These are phyloP conservation scores for Penicillium diatomitis DNA, from an alignment of 495 filamentous ascomycete genomes.

Conservation along the genomic window DNA sequence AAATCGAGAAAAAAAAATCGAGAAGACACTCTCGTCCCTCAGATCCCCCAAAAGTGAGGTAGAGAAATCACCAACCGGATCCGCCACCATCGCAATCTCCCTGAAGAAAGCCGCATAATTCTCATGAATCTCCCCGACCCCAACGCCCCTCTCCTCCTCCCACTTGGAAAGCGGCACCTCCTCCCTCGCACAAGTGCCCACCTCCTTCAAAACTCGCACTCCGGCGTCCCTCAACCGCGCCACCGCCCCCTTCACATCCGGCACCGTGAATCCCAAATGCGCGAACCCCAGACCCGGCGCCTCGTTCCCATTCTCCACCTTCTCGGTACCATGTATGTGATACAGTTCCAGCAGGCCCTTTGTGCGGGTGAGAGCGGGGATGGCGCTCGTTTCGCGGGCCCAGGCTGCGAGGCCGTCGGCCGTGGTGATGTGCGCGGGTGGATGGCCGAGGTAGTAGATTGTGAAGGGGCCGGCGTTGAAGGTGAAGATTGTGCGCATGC, in stretches of 20 bases:
- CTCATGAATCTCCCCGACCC: conserved; percentile 24
- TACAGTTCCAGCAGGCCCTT: conserved; percentile 28
- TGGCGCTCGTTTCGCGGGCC: conserved; percentile 17
- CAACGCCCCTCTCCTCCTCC: conserved; percentile 27
- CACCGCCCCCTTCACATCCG: conserved; percentile 23
- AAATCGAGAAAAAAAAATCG: not conserved
- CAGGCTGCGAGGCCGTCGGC: conserved; percentile 16
- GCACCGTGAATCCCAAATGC: conserved; percentile 33
- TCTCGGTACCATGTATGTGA: conserved; percentile 27
- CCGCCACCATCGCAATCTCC: conserved; percentile 31
- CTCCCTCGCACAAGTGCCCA: conserved; percentile 21
- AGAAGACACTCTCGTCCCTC: no score
- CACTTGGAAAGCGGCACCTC: conserved; percentile 27
- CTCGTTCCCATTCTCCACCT: conserved; percentile 20
- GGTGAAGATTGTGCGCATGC: conserved; percentile 40
- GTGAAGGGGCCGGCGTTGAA: conserved; percentile 37
- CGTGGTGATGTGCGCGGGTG: conserved; percentile 12
- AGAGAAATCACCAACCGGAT: conserved; percentile 25
- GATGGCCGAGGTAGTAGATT: conserved; percentile 36
- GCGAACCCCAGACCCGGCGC: conserved; percentile 30
- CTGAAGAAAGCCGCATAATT: conserved; percentile 30
- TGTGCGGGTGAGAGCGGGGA: conserved; percentile 20
- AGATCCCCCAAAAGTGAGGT: not conserved
- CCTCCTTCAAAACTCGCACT: conserved; percentile 28
- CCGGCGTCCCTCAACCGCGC: conserved; percentile 22